These are phyloP conservation scores for Lentinula boryana DNA, from an alignment of 768 basidiomycete species.

Conservation along the genomic window DNA sequence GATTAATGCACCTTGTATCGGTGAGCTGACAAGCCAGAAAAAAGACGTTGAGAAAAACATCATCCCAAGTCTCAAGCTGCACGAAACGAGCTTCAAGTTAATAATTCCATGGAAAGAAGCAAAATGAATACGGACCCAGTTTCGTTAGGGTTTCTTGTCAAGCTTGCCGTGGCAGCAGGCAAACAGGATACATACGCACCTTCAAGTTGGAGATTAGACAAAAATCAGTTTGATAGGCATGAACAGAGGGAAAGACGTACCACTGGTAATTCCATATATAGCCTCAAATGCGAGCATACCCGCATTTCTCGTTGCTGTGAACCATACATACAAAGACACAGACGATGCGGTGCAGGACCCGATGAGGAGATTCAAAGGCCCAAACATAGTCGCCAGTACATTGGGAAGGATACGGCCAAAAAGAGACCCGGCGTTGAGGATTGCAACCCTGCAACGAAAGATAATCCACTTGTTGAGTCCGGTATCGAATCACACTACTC, in stretches of 20 bases:
- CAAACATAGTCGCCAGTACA: slow-evolving; percentile 9
- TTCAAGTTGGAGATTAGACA: not conserved
- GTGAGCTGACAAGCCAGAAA: slow-evolving; percentile 14
- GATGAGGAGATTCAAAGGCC: slow-evolving; percentile 12
- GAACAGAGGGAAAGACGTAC: slow-evolving; percentile 2
- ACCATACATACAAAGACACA: slow-evolving; percentile 10
- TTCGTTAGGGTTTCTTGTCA: slow-evolving; percentile 6
- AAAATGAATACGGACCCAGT: not conserved
- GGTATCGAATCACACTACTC: not conserved
- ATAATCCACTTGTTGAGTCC: not conserved
- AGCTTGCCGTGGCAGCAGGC: slow-evolving; percentile 2
- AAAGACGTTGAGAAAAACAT: slow-evolving; percentile 12
- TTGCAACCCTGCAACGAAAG: slow-evolving; percentile 6
- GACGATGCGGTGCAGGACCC: slow-evolving; percentile 3
- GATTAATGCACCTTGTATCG: slow-evolving; percentile 14
- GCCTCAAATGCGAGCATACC: slow-evolving; percentile 12
- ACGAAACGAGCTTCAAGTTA: not conserved
- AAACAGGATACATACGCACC: slow-evolving; percentile 7
- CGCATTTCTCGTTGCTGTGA: not conserved
- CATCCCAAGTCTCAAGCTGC: slow-evolving; percentile 12
- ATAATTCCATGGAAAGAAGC: not conserved
- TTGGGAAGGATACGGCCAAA: slow-evolving; percentile 10
- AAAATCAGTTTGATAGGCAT: not conserved
- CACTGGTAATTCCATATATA: slow-evolving; percentile 12
- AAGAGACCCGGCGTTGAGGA: slow-evolving; percentile 12